Evolutionary conservation across 495 filamentous ascomycete species (phyloP).

Genomic region (Neurospora sp.): DNA sequence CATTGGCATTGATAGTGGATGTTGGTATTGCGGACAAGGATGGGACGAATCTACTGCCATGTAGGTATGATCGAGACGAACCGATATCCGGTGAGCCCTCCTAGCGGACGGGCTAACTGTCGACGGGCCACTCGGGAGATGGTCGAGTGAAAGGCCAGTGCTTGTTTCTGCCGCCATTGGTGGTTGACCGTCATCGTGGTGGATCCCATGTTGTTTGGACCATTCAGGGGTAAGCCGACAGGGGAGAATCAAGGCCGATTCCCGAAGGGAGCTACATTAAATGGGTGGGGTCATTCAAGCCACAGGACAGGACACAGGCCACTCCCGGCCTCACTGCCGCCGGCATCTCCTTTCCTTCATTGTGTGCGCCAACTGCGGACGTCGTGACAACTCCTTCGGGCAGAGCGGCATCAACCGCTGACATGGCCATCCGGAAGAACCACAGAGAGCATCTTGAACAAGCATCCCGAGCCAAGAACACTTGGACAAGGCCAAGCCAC

Average conservation of each 20-base stretch:
- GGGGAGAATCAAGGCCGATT: neutral
- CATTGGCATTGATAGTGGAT: neutral
- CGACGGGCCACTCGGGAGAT: neutral
- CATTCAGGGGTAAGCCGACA: neutral
- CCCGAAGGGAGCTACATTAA: neutral
- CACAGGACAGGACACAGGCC: neutral
- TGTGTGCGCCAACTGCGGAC: no score
- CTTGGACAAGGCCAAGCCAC: neutral
- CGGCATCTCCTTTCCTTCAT: neutral
- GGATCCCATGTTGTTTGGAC: neutral
- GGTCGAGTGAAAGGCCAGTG: neutral
- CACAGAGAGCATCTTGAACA: neutral
- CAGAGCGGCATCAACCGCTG: no score
- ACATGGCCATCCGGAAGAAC: no score
- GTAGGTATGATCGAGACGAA: neutral
- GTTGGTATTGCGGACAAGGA: neutral
- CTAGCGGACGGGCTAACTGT: neutral
- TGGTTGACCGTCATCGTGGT: neutral
- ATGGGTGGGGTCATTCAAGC: neutral
- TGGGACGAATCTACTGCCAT: neutral
- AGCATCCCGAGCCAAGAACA: neutral
- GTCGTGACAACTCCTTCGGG: no score
- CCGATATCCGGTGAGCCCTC: neutral
- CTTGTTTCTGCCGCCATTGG: neutral
- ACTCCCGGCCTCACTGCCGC: neutral